Conservation (phyloP, 2,329 filamentous ascomycete species). For the Aureobasidium sp. region DNA sequence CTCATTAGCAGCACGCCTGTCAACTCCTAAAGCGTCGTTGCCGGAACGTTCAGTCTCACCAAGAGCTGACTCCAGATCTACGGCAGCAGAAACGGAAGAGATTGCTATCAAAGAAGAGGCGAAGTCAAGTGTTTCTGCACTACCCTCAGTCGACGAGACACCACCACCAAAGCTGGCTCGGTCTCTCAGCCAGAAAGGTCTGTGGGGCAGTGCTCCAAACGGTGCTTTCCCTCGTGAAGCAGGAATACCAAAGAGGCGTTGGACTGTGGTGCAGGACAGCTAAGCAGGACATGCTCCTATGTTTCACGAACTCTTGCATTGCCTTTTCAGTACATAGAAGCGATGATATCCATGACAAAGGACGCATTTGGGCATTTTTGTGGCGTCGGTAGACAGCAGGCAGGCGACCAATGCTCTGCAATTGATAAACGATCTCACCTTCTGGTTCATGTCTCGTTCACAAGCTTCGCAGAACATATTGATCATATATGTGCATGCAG, state of each 20-base stretch:
- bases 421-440: not conserved
- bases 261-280: slow-evolving; percentile 33
- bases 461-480: too few relatives aligned
- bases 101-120: slow-evolving; percentile 10
- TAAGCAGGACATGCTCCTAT: not conserved
- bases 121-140: slow-evolving; percentile 5
- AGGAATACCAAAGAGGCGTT: slow-evolving; percentile 35
- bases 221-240: slow-evolving; percentile 28
- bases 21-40: not conserved
- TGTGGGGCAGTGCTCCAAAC: slow-evolving; percentile 37
- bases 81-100: slow-evolving; percentile 20
- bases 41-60: not conserved
- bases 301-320: not conserved
- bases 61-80: not conserved
- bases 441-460: not conserved
- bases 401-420: not conserved
- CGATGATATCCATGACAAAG: not conserved
- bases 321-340: not conserved
- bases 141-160: slow-evolving; percentile 24
- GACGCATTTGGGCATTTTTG: not conserved
- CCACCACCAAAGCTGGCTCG: slow-evolving; percentile 19
- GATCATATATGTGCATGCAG: too few relatives aligned
- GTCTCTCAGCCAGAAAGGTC: slow-evolving; percentile 30
- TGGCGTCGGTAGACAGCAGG: not conserved
- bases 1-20: not conserved